Evolutionary conservation across 345 rosid genomes (phyloP), one percentile per base, ranked within the genome.

Genomic region (Populus nigra): DNA sequence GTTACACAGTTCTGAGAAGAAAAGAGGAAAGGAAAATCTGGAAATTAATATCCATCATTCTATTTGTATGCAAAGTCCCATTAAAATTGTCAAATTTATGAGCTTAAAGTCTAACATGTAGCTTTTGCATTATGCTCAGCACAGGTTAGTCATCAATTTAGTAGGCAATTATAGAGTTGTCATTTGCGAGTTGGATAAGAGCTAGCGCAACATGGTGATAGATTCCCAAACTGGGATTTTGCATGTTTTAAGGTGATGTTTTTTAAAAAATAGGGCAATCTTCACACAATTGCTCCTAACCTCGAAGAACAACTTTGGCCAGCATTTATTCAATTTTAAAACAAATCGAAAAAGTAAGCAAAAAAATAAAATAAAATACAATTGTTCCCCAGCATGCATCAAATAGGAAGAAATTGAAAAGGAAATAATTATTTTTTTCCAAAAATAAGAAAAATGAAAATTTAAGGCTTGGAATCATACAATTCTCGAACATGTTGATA

Each of bases 401-500:
- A 45, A 47, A 33, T 1, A 23, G 41, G 12, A 35, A 67, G 7
- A 1, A 29, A 41, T 61, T 20, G 43, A n/a, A 62, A 45, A 2
- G 16, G 29, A 47, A 22, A 65, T 25, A 22, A 43, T 29, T 43
- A 20, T 43, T 71, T n/a, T 33, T 31, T 57, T 6, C 41, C 13
- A 15, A 23, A 16, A 20, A 23, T 27, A 13, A 47, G 10, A 25
- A 27, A 33, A 5, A 41, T 13, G 39, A 65, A 43, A 47, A 55
- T 8, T 49, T 35, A 69, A 73, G 65, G 59, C 16, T 22, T 11
- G 70, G 57, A 82, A 74, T 73, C 88, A 53, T 86, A 93, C 99
- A 96, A 75, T 85, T 93, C 94, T 70, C 38, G 65, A 79, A 96
- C 90, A 79, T 93, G 99, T 22, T 84, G 91, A 88, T 91, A 96